Evolutionary conservation across 1,284 basidiomycete species (phyloP).

Genomic region (Ganoderma multipileum): DNA sequence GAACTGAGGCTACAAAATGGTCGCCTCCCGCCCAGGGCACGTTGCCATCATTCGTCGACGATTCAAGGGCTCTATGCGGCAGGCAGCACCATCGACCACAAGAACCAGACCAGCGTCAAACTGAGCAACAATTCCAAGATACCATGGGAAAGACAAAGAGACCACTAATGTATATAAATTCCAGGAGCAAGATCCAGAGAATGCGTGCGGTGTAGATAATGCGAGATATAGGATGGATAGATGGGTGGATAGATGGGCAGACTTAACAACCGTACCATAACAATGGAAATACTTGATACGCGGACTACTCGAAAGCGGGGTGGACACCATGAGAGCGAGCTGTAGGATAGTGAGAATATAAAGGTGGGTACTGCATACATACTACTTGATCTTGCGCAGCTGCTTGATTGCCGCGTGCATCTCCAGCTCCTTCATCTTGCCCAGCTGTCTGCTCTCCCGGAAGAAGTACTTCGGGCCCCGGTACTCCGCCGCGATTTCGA

Average conservation of each 20-base stretch:
- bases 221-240: background rate
- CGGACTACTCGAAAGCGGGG: background rate
- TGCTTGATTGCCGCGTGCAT: slow-evolving; percentile 55
- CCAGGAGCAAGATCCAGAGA: background rate
- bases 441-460: slow-evolving; percentile 26
- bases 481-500: slow-evolving; percentile 38
- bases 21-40: too few species aligned
- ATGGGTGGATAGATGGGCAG: background rate
- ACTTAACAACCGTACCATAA: background rate
- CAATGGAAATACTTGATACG: background rate
- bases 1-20: too few species aligned
- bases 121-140: background rate
- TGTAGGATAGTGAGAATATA: slow-evolving; percentile 16
- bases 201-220: background rate
- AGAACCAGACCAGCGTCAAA: background rate
- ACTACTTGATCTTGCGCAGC: slow-evolving; percentile 54
- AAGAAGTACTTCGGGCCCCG: slow-evolving; percentile 35
- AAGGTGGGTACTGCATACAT: slow-evolving; percentile 4
- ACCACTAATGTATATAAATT: background rate
- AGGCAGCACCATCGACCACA: slow-evolving; percentile 7
- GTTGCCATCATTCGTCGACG: background rate
- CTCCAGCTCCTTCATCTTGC: slow-evolving; percentile 36
- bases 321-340: background rate
- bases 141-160: background rate
- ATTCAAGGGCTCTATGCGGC: background rate